phyloP scores from a whole-genome alignment of 306 rosid species.

The Malus asiatica region DNA sequence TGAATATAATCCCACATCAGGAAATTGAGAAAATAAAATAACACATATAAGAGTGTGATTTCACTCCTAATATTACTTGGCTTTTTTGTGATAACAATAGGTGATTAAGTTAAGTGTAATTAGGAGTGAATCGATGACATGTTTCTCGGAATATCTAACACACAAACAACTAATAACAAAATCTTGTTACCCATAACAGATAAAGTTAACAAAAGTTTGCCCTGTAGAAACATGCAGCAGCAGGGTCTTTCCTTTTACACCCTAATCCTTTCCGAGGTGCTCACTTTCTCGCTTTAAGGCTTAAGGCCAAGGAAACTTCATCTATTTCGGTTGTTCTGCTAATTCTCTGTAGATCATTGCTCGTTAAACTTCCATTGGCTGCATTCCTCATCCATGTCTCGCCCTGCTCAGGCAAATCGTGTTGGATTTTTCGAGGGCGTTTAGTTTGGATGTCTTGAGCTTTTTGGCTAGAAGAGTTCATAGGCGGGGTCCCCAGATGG shows the following conservation, averaged over 20 bases:
- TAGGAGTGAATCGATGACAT: too few relatives aligned
- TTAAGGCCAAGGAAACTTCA: slow-evolving; percentile 5
- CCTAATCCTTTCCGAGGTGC: not conserved
- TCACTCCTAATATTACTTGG: too few relatives aligned
- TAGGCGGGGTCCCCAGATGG: not conserved
- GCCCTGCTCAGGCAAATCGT: not conserved
- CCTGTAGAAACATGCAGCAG: not conserved
- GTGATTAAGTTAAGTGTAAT: too few relatives aligned
- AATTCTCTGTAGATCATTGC: not conserved
- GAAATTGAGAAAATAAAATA: too few relatives aligned
- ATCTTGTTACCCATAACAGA: too few relatives aligned
- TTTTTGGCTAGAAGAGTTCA: not conserved
- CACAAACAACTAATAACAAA: not conserved
- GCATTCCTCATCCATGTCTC: not conserved
- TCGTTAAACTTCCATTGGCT: not conserved
- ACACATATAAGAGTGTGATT: too few relatives aligned
- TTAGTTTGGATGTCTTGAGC: not conserved
- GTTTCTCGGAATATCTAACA: too few relatives aligned
- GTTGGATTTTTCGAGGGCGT: slow-evolving; percentile 4
- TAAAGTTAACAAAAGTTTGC: not conserved
- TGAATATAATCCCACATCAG: too few relatives aligned
- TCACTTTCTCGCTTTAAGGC: slow-evolving; percentile 1
- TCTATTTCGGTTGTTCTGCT: not conserved
- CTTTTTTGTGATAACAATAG: too few relatives aligned
- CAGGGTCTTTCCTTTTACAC: not conserved